Evolutionary conservation across 106 monocot genomes (phyloP), one percentile per base, ranked within the genome.

Genomic region (Dendrobium huoshanense): DNA sequence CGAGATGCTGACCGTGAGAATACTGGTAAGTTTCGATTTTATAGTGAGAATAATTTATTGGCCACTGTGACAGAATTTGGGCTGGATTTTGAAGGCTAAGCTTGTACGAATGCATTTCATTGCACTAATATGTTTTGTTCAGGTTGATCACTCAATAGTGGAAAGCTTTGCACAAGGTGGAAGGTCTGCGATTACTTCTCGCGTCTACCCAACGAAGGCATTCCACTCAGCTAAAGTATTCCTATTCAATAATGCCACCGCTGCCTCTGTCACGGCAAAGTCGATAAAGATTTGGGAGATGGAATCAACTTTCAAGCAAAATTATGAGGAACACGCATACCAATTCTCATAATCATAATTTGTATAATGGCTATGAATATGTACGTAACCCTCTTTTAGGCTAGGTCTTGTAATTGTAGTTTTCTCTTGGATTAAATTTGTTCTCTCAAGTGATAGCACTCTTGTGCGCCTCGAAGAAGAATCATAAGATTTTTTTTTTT

Each of bases 61-160:
- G 25, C n/a, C 24, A 67, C 25, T 45, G 45, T 45, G 45, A 9
- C 9, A 45, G 7, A 45, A 45, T 45, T 45, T 45, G 45, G 45
- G 5, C 45, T 45, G 45, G 45, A 45, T 37, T 37, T 37, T 37
- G 37, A 37, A 37, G 37, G 37, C 37, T 37, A 37, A 37, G 37
- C 37, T 37, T 13, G 51, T 51, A 13, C 13, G 13, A 11, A 51
- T 51, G 51, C 51, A 51, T 51, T 51, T 51, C 13, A 15, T 51
- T 51, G 13, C 51, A 2, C 51, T 51, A 13, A 51, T 13, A 15
- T 51, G 1, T 13, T 15, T 51, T 51, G 10, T 15, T 59, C 42
- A 92, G 92, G 85, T 93, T 76, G 93, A 93, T 80, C 93, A 90
- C 78, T 93, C 93, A 1, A 87, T 93, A 5, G 85, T 93, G 8